Base-by-base conservation (phyloP, 192 early-diverging fungal species). In the Mortierella antarctica region DNA sequence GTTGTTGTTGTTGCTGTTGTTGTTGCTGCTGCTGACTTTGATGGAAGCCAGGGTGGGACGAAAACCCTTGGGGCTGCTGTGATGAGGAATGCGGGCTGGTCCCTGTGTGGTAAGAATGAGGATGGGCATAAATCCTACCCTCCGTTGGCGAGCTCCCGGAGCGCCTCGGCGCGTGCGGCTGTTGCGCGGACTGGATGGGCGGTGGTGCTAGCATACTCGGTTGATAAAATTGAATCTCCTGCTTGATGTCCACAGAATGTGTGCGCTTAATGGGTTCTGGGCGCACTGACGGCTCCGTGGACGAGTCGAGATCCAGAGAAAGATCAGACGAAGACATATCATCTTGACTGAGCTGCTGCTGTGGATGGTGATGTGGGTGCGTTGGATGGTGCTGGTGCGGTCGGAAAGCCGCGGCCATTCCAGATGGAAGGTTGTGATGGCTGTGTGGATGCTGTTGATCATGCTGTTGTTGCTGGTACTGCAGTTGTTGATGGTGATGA, bases 361-460 rank as follows among this genome's bases (percentile, higher is more conserved):
- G 7, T 13, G 65, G 65, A 3, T 67, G 65, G 42, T 42, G 31
- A n/a, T 67, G 57, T 21, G 68, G 60, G 9, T 62, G 69, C 10
- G 64, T 67, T 13, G 50, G 74, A 18, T 80, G 77, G 17, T 71
- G 76, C 3, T 67, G 65, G 10, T 67, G 65, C 12, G 53, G 70
- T 18, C 66, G 74, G 46, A 76, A 76, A 21, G 74, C 60, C 18
- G 74, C 45, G 13, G 74, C 61, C 74, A 76, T 76, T 46, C 72
- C 72, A 61, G 72, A 74, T 14, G 72, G 31, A 48, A 74, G 44
- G 47, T 62, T 52, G 14, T 62, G 70, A n/a, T 62, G 20, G 3
- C 59, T 51, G 52, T 69, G 67, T n/a, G 58, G 62, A 13, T 58
- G 54, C 18, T 63, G 72, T 2, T 65, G 62, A 12, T 65, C 48